phyloP scores from a whole-genome alignment of 495 filamentous ascomycete species.

The Podospora bellae-mahoneyi region DNA sequence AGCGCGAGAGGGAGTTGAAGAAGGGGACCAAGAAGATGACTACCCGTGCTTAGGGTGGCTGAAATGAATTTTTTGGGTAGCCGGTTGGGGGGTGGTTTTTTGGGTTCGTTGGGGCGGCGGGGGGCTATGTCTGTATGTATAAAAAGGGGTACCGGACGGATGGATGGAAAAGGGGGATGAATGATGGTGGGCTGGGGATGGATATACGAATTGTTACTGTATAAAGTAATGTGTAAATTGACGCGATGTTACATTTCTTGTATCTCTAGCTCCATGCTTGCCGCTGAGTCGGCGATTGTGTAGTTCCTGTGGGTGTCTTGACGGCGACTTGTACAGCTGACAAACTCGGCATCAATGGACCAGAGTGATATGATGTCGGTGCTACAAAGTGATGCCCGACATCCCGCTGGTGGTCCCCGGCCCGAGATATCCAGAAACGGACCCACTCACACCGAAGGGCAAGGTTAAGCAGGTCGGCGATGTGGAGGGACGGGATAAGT shows the following conservation, averaged over 20 bases:
- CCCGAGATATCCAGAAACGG: background rate
- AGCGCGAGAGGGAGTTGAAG: conserved; percentile 76
- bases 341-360: background rate
- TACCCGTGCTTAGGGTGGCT: background rate
- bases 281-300: no score
- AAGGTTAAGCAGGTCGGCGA: conserved; percentile 7
- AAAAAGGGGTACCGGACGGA: background rate
- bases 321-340: background rate
- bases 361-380: no score
- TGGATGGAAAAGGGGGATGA: background rate
- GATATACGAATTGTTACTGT: background rate
- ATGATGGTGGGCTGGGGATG: background rate
- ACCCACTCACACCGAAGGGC: background rate
- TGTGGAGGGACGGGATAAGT: background rate
- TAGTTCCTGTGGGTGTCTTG: no score
- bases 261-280: no score
- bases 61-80: background rate
- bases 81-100: background rate
- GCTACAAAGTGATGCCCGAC: background rate
- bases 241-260: background rate
- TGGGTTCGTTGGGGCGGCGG: background rate
- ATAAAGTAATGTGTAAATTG: background rate
- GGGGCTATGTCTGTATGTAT: background rate
- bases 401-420: background rate
- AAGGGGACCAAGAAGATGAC: conserved; percentile 69